Conservation (phyloP, 2,329 filamentous ascomycete species). For the Remersonia thermophila region DNA sequence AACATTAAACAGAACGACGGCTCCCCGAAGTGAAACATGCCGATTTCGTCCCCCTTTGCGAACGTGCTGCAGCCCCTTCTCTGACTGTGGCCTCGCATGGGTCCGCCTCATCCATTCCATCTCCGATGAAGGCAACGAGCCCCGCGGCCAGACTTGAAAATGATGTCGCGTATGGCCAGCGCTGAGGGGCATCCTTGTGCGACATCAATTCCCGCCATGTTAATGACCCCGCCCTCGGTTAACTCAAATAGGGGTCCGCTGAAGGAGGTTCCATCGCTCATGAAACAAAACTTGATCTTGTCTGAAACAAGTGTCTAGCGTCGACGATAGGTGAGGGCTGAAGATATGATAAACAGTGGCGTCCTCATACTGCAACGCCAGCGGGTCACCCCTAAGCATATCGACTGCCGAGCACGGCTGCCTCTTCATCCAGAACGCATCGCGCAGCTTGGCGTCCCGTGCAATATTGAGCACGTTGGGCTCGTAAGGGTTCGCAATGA, state of each 20-base stretch:
- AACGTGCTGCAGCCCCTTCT: slow-evolving; percentile 53
- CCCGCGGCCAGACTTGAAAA: slow-evolving; percentile 55
- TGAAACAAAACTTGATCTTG: slow-evolving; percentile 42
- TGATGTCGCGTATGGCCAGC: slow-evolving; percentile 56
- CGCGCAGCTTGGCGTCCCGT: slow-evolving; percentile 38
- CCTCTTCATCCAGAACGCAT: slow-evolving; percentile 56
- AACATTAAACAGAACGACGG: slow-evolving; percentile 59
- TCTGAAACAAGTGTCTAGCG: slow-evolving; percentile 61
- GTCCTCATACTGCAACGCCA: slow-evolving; percentile 43
- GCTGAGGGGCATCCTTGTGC: slow-evolving; percentile 56
- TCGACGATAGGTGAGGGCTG: slow-evolving; percentile 55
- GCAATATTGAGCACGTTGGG: slow-evolving; percentile 44
- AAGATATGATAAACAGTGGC: slow-evolving; percentile 62
- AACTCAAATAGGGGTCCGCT: slow-evolving; percentile 38
- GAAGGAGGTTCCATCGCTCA: slow-evolving; percentile 55
- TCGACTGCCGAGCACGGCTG: slow-evolving; percentile 55
- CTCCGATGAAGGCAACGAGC: slow-evolving; percentile 55
- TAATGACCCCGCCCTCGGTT: slow-evolving; percentile 22
- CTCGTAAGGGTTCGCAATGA: slow-evolving; percentile 54
- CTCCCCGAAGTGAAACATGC: slow-evolving; percentile 75
- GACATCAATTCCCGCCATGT: slow-evolving; percentile 30
- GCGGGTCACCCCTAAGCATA: slow-evolving; percentile 47
- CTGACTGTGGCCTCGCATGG: slow-evolving; percentile 59
- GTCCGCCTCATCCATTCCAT: slow-evolving; percentile 68
- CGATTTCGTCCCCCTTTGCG: slow-evolving; percentile 57